These are phyloP conservation scores for Sherardia arvensis DNA, from an alignment of 257 asterid genomes.

Conservation along the genomic window DNA sequence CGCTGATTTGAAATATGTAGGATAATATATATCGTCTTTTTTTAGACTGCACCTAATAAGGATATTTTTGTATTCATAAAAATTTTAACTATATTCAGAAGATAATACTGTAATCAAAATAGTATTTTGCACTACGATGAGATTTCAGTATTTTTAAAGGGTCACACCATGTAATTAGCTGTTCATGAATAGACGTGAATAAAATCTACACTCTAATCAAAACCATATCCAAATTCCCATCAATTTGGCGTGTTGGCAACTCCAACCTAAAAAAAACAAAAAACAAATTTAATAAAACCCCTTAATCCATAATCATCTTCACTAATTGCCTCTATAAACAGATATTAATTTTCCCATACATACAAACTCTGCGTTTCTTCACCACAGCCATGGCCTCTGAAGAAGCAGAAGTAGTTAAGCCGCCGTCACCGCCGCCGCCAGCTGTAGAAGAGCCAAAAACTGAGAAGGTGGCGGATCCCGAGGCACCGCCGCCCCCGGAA, in stretches of 20 bases:
- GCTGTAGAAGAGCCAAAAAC: background rate
- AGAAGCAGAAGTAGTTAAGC: slow-evolving; percentile 1
- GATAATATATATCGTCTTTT: too few species aligned
- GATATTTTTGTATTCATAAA: too few species aligned
- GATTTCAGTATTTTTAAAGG: too few species aligned
- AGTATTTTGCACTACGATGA: too few species aligned
- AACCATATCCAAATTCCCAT: slow-evolving; percentile 1
- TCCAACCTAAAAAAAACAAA: background rate
- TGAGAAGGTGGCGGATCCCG: background rate
- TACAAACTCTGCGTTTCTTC: too few species aligned
- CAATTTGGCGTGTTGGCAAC: slow-evolving; percentile 19
- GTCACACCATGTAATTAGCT: background rate
- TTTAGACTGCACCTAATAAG: too few species aligned
- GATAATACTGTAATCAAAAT: too few species aligned
- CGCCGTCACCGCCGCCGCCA: background rate
- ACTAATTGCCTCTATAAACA: background rate
- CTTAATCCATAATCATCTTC: background rate
- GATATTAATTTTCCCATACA: too few species aligned
- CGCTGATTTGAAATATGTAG: too few species aligned
- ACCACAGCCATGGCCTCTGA: slow-evolving; percentile 17
- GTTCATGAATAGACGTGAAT: background rate
- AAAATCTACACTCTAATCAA: background rate
- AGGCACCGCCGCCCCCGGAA: slow-evolving; percentile 8
- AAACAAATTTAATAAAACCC: too few species aligned
- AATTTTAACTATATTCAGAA: too few species aligned